A percentile compares a stretch with the other conserved stretches of the same genome.
Conservation (phyloP, 2,329 filamentous ascomycete genomes). For the Diaporthe aspalathi region DNA sequence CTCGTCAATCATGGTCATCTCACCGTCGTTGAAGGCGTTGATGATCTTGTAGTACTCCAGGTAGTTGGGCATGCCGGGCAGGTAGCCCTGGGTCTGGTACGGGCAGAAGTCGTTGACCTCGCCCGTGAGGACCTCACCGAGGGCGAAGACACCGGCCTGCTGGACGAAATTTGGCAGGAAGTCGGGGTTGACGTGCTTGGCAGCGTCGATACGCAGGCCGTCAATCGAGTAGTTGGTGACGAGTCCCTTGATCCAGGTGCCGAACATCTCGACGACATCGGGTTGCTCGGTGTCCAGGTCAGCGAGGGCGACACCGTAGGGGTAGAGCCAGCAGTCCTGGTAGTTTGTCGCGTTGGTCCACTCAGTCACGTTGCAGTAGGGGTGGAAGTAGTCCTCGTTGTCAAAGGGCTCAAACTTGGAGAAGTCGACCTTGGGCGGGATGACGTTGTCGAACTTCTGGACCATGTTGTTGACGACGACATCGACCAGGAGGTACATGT, state of each 20-base stretch:
- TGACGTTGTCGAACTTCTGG: conserved; percentile 52
- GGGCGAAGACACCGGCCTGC: conserved; percentile 67
- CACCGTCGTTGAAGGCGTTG: conserved; percentile 51
- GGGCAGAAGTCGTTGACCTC: conserved; percentile 65
- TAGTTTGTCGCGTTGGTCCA: conserved; percentile 62
- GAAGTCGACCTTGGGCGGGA: conserved; percentile 56
- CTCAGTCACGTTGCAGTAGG: conserved; percentile 66
- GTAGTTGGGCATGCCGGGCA: conserved; percentile 70
- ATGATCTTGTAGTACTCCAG: conserved; percentile 56
- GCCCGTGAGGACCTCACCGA: conserved; percentile 71
- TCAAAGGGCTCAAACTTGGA: conserved; percentile 59
- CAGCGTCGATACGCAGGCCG: conserved; percentile 70
- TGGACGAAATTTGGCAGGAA: conserved; percentile 68
- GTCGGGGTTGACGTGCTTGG: conserved; percentile 69
- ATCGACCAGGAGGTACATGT: conserved; percentile 60
- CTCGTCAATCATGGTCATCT: conserved; percentile 53
- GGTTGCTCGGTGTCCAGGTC: conserved; percentile 69
- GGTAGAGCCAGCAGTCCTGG: conserved; percentile 63
- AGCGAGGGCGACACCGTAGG: conserved; percentile 67
- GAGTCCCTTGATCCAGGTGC: conserved; percentile 69
- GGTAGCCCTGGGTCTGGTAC: conserved; percentile 59
- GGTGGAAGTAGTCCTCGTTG: conserved; percentile 68
- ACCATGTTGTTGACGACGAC: conserved; percentile 66
- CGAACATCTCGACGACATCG: conserved; percentile 61
- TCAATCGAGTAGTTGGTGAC: conserved; percentile 72